A percentile compares a stretch with the other conserved stretches of the same genome.
Evolutionary conservation across 2,329 filamentous ascomycete genomes (phyloP).

Genomic region (Hymenoscyphus occultus): DNA sequence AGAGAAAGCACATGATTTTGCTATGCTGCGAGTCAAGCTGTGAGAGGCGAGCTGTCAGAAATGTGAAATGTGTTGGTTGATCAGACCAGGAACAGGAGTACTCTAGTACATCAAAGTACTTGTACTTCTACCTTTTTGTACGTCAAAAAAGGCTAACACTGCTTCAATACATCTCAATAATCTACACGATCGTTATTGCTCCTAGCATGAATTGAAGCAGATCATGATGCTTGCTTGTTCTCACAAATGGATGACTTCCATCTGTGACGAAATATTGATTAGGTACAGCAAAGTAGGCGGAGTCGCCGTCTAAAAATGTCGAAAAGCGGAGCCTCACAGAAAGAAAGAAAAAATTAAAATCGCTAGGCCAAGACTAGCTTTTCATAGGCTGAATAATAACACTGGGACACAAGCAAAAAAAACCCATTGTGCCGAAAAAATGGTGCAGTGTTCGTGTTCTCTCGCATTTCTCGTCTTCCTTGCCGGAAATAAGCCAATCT

Average conservation of each 20-base stretch:
- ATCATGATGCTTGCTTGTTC: background rate
- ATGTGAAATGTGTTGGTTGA: background rate
- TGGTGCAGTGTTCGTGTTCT: too few species aligned
- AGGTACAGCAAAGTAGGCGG: background rate
- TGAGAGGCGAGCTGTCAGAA: constrained; percentile 21
- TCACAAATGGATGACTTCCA: background rate
- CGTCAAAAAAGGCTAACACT: too few species aligned
- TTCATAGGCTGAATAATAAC: background rate
- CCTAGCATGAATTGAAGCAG: background rate
- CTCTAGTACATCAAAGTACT: too few species aligned
- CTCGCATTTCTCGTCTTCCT: too few species aligned
- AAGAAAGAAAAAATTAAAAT: background rate
- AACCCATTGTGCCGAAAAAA: too few species aligned
- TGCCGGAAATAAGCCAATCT: too few species aligned
- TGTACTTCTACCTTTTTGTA: too few species aligned
- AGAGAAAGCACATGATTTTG: constrained; percentile 25
- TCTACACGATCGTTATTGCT: background rate
- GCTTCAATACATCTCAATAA: too few species aligned
- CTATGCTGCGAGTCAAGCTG: constrained; percentile 22
- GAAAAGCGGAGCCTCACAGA: background rate
- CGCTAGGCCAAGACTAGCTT: background rate
- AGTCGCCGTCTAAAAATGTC: background rate
- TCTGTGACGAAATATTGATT: background rate
- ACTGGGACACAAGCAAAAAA: too few species aligned
- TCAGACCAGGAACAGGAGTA: constrained; percentile 5